These are phyloP conservation scores for Cladosporium oxysporum DNA, from an alignment of 2,329 filamentous ascomycete genomes.

Conservation along the genomic window DNA sequence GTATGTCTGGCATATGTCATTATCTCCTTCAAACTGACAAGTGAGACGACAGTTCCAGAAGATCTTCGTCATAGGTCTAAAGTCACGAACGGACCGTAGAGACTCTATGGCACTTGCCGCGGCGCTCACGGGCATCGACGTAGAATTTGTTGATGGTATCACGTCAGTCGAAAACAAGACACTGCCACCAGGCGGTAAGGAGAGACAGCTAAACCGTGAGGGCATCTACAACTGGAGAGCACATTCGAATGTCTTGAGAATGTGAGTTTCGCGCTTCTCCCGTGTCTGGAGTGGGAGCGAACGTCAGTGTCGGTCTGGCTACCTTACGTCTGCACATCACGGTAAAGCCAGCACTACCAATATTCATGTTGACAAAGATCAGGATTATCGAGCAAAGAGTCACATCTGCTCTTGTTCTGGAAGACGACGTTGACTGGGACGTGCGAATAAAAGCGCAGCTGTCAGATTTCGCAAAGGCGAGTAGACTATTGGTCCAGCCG, in stretches of 20 bases:
- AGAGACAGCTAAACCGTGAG: constrained; percentile 31
- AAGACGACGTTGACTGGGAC: constrained; percentile 50
- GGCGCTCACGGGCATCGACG: constrained; percentile 46
- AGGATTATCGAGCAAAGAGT: constrained; percentile 39
- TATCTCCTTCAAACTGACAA: too few relatives aligned
- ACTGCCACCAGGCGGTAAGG: constrained; percentile 36
- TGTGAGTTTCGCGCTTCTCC: too few relatives aligned
- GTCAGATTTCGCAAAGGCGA: constrained; percentile 41
- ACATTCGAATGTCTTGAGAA: constrained; percentile 31
- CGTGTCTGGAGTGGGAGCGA: too few relatives aligned
- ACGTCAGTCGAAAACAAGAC: constrained; percentile 37
- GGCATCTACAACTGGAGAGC: constrained; percentile 29
- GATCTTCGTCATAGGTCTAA: constrained; percentile 57
- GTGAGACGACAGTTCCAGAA: constrained; percentile 47
- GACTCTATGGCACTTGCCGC: constrained; percentile 54
- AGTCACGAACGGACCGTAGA: constrained; percentile 52
- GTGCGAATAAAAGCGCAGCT: constrained; percentile 45
- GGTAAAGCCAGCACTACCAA: too few relatives aligned
- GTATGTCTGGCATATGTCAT: too few relatives aligned
- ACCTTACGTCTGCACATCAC: too few relatives aligned
- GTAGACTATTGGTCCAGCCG: constrained; percentile 40
- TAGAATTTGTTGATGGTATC: constrained; percentile 53
- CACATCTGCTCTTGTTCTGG: constrained; percentile 46
- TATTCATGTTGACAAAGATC: constrained; percentile 35
- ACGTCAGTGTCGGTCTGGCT: too few relatives aligned